A percentile compares a stretch with the other conserved stretches of the same genome.
Conservation (phyloP, 805 yeast genomes). For the Ogataea wickerhamii region DNA sequence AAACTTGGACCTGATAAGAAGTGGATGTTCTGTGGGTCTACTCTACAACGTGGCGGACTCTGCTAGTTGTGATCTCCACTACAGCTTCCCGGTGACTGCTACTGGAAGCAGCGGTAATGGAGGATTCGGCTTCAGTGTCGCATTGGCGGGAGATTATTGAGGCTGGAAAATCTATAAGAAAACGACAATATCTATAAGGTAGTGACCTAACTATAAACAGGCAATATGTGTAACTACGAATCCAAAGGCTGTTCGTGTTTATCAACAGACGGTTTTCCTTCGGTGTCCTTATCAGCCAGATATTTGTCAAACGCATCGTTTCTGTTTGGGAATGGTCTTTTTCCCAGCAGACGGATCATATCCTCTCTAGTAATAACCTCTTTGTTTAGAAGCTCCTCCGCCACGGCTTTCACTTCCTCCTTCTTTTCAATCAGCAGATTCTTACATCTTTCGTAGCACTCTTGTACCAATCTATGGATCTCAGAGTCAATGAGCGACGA, state of each 20-base stretch:
- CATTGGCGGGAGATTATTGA: conserved; percentile 25
- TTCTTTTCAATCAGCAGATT: conserved; percentile 52
- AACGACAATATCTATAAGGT: not conserved
- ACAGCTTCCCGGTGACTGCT: conserved; percentile 56
- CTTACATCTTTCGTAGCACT: conserved; percentile 60
- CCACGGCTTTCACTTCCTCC: conserved; percentile 63
- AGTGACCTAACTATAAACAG: conserved; percentile 13
- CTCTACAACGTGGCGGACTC: conserved; percentile 54
- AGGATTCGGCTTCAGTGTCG: conserved; percentile 43
- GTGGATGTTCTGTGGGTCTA: conserved; percentile 49
- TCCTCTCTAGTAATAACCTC: conserved; percentile 82
- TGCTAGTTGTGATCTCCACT: conserved; percentile 65
- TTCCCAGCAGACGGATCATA: conserved; percentile 72
- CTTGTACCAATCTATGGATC: conserved; percentile 61
- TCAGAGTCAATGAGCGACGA: conserved; percentile 65
- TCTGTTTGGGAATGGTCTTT: conserved; percentile 72
- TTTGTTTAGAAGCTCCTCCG: conserved; percentile 64
- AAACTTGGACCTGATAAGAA: conserved; percentile 10
- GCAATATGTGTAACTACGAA: not conserved
- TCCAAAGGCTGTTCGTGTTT: conserved; percentile 5
- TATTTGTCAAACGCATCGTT: conserved; percentile 91
- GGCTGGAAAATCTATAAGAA: not conserved
- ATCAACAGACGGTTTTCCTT: conserved; percentile 5
- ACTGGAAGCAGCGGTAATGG: conserved; percentile 49
- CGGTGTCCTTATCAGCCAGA: conserved; percentile 40